Evolutionary conservation across 495 filamentous ascomycete genomes (phyloP).

Genomic region (Hypoxylon cercidicola): DNA sequence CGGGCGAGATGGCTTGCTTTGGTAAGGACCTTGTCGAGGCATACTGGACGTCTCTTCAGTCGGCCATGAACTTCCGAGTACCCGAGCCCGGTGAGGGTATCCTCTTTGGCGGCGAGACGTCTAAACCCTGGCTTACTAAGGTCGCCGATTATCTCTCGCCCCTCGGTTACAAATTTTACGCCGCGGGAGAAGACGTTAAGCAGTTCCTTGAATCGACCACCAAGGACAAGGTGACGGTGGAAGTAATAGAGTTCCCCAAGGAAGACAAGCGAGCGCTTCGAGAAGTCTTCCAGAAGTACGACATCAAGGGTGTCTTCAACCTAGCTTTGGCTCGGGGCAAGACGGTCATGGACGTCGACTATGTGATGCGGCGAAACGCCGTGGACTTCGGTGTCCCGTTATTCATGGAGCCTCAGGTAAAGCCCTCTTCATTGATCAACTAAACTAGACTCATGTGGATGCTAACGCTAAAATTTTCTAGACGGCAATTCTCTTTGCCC

Average conservation of each 20-base stretch:
- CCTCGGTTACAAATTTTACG: constrained; percentile 93
- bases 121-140: constrained; percentile 68
- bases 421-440: not conserved
- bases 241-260: constrained; percentile 97
- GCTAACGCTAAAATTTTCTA: constrained; percentile 52
- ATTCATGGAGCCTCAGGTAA: constrained; percentile 98
- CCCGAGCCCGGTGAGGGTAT: constrained; percentile 93
- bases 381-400: constrained; percentile 98
- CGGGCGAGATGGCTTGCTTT: constrained; percentile 98
- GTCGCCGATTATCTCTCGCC: constrained; percentile 88
- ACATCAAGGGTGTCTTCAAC: constrained; percentile 97
- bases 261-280: constrained; percentile 93
- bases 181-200: constrained; percentile 83
- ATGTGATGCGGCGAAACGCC: constrained; percentile 97
- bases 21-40: constrained; percentile 95
- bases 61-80: constrained; percentile 98
- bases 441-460: constrained; percentile 19
- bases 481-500: constrained; percentile 95
- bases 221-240: constrained; percentile 74
- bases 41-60: constrained; percentile 96
- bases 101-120: constrained; percentile 87
- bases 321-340: constrained; percentile 84
- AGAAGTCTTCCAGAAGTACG: constrained; percentile 96
- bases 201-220: constrained; percentile 75
- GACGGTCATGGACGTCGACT: constrained; percentile 90